Base-by-base conservation (phyloP, 2,329 filamentous ascomycete species). In the Aureobasidium sp. region DNA sequence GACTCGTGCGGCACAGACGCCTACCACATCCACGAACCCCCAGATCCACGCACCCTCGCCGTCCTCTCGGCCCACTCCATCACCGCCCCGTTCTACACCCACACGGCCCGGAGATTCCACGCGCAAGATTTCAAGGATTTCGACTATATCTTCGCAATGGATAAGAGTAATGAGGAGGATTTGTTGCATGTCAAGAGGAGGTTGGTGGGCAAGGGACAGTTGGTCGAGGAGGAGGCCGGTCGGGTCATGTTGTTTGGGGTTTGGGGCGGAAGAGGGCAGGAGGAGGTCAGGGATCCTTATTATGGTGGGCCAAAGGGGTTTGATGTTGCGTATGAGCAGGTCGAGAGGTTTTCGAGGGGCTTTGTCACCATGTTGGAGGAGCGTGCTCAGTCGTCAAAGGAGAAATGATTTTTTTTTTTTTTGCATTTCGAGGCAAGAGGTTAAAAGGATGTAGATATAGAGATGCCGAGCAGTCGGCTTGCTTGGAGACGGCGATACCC, bases 141-240 rank as follows among this genome's bases (percentile, higher is more conserved):
- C 64, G 89, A 97, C 70, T 97, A 95, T 71, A 83, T 98, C 56
- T 83, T 98, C 54, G 90, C 88, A 56, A 98, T 98, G 93, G 93
- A 98, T 66, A 76, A 80, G 44, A 80, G 83, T 40, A 97, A 97
- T 67, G 74, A 95, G 39, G 74, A 77, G 7, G 80, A 94, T 63
- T 71, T 95, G 55, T 68, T 82, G 62, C 75, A 81, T 29, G 70
- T 84, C 64, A 74, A 80, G 58, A 62, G 66, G 54, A 72, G 76
- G 55, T 74, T 79, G 59, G 79, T 68, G n/a, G 70, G 68, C 61
- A 65, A 62, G 59, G 61, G 59, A 17, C 62, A 63, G 24, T 39
- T 65, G 34, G 57, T 25, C 3, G 57, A 79, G 59, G 73, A 77
- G 8, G 69, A 70, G n/a, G 74, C 30, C 60, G 62, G 64, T 50